Evolutionary conservation across 2,329 filamentous ascomycete species (phyloP).

Genomic region (Mycosphaerella sp.): DNA sequence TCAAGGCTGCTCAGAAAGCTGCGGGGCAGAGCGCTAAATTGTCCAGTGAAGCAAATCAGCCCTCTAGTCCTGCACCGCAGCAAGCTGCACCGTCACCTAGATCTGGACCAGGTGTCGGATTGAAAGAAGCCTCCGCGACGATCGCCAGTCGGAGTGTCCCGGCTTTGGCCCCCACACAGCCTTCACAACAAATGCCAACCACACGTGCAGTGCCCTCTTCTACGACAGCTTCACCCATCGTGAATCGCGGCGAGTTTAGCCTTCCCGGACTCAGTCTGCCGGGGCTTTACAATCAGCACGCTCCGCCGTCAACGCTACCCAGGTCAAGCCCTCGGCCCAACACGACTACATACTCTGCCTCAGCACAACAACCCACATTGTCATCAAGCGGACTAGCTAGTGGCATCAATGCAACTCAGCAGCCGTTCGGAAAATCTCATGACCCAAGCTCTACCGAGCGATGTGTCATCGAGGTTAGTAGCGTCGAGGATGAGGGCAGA

Average conservation of each 20-base stretch:
- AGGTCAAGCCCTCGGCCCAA: constrained; percentile 21
- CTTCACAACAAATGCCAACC: neutral
- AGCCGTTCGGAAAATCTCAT: constrained; percentile 44
- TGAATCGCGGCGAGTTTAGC: constrained; percentile 11
- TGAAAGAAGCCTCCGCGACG: constrained; percentile 8
- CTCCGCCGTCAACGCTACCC: neutral
- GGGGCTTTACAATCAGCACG: constrained; percentile 24
- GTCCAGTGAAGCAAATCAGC: constrained; percentile 10
- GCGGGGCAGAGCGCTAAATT: constrained; percentile 18
- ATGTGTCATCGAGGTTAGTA: constrained; percentile 80
- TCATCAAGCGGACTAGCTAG: neutral
- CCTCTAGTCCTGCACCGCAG: constrained; percentile 8
- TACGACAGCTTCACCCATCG: constrained; percentile 8
- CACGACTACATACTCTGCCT: constrained; percentile 53
- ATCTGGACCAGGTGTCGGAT: constrained; percentile 15
- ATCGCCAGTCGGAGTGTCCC: neutral
- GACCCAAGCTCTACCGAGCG: constrained; percentile 47
- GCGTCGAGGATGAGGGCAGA: constrained; percentile 50
- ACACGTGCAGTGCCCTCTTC: constrained; percentile 2
- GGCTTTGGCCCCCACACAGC: neutral
- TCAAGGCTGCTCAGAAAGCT: constrained; percentile 42
- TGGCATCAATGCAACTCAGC: neutral
- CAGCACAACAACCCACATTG: neutral
- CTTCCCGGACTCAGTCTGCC: constrained; percentile 18
- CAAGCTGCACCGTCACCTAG: neutral